Evolutionary conservation across 176 grass and related monocot genomes (phyloP), one percentile per base, ranked within the genome.

Genomic region (Saccharum spontaneum): DNA sequence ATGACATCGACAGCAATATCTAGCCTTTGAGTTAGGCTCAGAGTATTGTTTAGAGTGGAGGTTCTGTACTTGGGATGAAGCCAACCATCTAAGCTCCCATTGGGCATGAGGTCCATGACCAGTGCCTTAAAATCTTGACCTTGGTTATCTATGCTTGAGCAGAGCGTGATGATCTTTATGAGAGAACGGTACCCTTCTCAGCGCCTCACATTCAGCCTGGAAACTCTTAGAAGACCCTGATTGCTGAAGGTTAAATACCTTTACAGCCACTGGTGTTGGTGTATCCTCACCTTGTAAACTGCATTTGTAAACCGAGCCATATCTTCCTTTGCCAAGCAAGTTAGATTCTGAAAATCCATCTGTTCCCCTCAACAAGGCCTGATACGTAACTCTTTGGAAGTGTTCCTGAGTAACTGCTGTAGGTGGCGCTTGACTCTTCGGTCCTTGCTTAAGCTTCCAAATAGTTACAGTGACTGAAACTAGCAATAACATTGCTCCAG

Each of bases 161-260:
- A 73, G 43, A 23, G 26, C 1, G 71, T 73, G 71, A 73, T 73
- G 13, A 48, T 73, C 71, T 48, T 73, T 73, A 48, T 9, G 41
- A 73, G 71, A 10, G 13, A 73, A 30, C 71, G 41, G 41, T 10
- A 48, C 70, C 23, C 23, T 46, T 48, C 23, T 16, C 23, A 73
- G 70, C 1, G 3, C 70, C 70, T 73, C 70, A 17, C 41, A 73
- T 48, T 73, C 70, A 30, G 41, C 41, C 23, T 48, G 13, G 70
- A 86, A 86, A 71, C 75, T 86, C 50, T 26, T 79, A 22, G 39
- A 65, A 52, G 71, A 73, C 20, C 82, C 59, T 14, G 15, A 13
- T 49, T 37, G 52, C 10, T 39, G 36, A 46, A 86, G 73, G 34
- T 86, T 71, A 38, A 86, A 39, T 14, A 78, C 65, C 20, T 86